A percentile compares a stretch with the other conserved stretches of the same genome.
Conservation (phyloP, 2,329 filamentous ascomycete genomes). For the Cytospora mali region DNA sequence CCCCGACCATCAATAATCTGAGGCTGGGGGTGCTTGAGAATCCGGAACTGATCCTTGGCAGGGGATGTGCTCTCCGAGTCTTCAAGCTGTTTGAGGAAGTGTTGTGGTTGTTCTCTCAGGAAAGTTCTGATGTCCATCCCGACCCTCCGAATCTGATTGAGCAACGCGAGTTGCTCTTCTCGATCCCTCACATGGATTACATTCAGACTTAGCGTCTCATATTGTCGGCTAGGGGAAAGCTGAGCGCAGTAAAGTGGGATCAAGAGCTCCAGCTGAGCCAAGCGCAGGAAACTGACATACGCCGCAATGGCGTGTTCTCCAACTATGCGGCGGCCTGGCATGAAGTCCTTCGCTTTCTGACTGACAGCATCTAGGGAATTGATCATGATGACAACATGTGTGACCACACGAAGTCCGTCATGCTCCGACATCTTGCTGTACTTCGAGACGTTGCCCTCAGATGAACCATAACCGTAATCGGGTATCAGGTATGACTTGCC, state of each 20-base stretch:
- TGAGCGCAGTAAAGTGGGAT: constrained; percentile 89
- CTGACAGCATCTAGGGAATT: constrained; percentile 63
- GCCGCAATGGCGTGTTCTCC: constrained; percentile 74
- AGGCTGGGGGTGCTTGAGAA: constrained; percentile 53
- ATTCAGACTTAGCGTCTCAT: constrained; percentile 74
- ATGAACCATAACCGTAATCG: constrained; percentile 40
- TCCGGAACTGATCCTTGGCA: constrained; percentile 51
- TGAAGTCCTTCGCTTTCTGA: constrained; percentile 41
- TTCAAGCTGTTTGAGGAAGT: constrained; percentile 54
- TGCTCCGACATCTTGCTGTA: constrained; percentile 60
- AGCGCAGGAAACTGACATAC: constrained; percentile 79
- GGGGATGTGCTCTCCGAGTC: constrained; percentile 40
- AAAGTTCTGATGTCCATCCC: constrained; percentile 73
- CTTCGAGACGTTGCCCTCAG: constrained; percentile 45
- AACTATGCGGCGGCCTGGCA: constrained; percentile 33
- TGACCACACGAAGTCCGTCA: constrained; percentile 67
- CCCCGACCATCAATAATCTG: constrained; percentile 62
- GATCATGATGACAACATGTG: constrained; percentile 67
- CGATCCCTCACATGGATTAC: constrained; percentile 71
- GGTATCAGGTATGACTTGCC: constrained; percentile 47
- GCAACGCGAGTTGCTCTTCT: constrained; percentile 66
- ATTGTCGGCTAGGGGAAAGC: constrained; percentile 64
- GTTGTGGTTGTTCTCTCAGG: constrained; percentile 66
- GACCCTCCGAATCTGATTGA: constrained; percentile 75
- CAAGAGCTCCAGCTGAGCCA: constrained; percentile 72